phyloP scores from a whole-genome alignment of 805 yeast species.

The Candida namnaoensis region DNA sequence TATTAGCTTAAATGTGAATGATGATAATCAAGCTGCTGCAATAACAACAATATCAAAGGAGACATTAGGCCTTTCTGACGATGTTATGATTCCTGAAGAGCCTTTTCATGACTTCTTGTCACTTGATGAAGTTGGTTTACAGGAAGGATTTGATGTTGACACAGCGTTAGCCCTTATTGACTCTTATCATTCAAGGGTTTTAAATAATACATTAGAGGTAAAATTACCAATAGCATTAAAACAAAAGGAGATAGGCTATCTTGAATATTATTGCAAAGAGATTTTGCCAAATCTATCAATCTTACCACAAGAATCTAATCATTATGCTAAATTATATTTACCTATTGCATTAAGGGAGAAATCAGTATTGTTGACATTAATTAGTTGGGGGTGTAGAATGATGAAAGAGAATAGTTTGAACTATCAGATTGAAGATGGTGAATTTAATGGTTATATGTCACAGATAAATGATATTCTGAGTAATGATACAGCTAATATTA shows the following conservation, averaged over 20 bases:
- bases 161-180: constrained; percentile 1
- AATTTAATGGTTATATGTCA: constrained; percentile 2
- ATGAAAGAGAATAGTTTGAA: constrained; percentile 2
- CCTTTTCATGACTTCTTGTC: too few relatives aligned
- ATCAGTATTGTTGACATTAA: constrained; percentile 33
- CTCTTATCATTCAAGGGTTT: not conserved
- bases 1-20: constrained; percentile 10
- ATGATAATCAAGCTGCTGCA: constrained; percentile 3
- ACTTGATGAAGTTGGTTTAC: too few relatives aligned
- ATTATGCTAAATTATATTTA: constrained; percentile 34
- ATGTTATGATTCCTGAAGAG: not conserved
- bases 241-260: constrained; percentile 25
- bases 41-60: constrained; percentile 3
- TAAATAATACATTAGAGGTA: constrained; percentile 6
- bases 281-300: constrained; percentile 32
- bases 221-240: constrained; percentile 22
- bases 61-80: constrained; percentile 1
- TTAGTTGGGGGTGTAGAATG: constrained; percentile 43
- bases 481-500: constrained; percentile 1
- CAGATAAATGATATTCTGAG: not conserved
- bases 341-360: constrained; percentile 34
- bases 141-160: constrained; percentile 3
- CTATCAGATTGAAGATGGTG: constrained; percentile 9
- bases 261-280: constrained; percentile 34
- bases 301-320: constrained; percentile 32